A percentile compares a stretch with the other conserved stretches of the same genome.
These are phyloP conservation scores for Mallotus nudiflorus DNA, from an alignment of 345 rosid species.

Conservation along the genomic window DNA sequence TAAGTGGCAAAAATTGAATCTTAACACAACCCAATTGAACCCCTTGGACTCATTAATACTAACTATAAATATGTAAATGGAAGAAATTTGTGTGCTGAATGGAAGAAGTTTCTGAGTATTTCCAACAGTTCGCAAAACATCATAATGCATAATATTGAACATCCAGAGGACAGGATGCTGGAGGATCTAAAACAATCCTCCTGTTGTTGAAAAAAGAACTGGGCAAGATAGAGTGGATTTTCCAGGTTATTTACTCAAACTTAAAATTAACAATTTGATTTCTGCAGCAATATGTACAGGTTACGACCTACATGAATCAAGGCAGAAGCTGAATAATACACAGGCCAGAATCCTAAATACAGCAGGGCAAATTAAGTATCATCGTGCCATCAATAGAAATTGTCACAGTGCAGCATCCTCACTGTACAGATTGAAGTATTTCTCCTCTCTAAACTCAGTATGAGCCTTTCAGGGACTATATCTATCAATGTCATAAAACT, in stretches of 20 bases:
- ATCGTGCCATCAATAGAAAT: neutral
- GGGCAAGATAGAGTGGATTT: too few species aligned
- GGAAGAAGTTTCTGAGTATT: too few species aligned
- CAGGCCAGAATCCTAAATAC: neutral
- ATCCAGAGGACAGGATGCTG: too few species aligned
- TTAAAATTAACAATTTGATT: neutral
- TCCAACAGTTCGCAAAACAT: too few species aligned
- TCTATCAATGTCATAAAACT: slow-evolving; percentile 75
- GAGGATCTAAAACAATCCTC: too few species aligned
- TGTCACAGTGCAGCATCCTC: neutral
- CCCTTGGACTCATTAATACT: too few species aligned
- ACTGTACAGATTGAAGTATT: neutral
- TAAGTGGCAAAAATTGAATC: too few species aligned
- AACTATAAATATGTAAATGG: too few species aligned
- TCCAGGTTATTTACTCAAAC: neutral
- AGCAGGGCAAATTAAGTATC: neutral
- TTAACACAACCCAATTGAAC: too few species aligned
- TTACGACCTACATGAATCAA: neutral
- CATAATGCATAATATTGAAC: too few species aligned
- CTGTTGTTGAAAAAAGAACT: too few species aligned
- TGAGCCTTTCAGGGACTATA: slow-evolving; percentile 23
- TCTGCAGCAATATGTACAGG: slow-evolving; percentile 7
- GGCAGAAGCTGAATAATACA: neutral
- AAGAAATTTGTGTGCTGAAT: too few species aligned
- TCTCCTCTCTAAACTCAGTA: neutral